Percentiles rank a stretch among this genome's conserved stretches.
Evolutionary conservation across 495 filamentous ascomycete species (phyloP).

Genomic region (Podospora anserina): DNA sequence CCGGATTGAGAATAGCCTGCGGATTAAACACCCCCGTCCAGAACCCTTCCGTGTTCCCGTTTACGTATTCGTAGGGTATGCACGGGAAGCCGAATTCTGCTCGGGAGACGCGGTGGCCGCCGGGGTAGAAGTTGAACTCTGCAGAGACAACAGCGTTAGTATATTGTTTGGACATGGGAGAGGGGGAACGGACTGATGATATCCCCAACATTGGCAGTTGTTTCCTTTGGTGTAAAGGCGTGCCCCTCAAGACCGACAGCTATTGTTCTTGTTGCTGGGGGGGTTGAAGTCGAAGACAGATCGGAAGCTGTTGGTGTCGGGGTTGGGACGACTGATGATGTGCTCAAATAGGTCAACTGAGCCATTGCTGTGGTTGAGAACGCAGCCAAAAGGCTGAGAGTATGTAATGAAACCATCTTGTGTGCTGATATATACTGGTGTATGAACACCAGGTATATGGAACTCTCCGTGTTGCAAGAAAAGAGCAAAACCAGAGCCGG

Average conservation of each 20-base stretch:
- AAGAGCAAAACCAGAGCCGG: not conserved
- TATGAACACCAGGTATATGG: not conserved
- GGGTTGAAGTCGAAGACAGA: slow-evolving; percentile 17
- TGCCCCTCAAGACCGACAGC: slow-evolving; percentile 37
- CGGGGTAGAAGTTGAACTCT: slow-evolving; percentile 58
- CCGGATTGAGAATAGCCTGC: slow-evolving; percentile 36
- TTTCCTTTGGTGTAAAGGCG: slow-evolving; percentile 34
- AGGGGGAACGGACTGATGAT: slow-evolving; percentile 33
- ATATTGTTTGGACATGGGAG: slow-evolving; percentile 6
- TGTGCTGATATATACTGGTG: not conserved
- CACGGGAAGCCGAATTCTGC: slow-evolving; percentile 56
- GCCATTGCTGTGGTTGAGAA: slow-evolving; percentile 8
- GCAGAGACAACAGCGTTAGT: not conserved
- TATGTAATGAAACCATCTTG: not conserved
- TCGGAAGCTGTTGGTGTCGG: slow-evolving; percentile 2
- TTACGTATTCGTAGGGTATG: slow-evolving; percentile 54
- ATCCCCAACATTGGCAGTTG: slow-evolving; percentile 38
- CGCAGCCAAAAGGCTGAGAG: slow-evolving; percentile 15
- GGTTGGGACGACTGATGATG: not conserved
- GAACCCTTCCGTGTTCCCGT: slow-evolving; percentile 45
- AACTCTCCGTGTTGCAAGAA: not conserved
- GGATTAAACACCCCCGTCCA: slow-evolving; percentile 43
- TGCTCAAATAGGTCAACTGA: slow-evolving; percentile 4
- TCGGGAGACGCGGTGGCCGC: slow-evolving; percentile 57
- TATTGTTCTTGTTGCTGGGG: slow-evolving; percentile 26